Evolutionary conservation across 139 green algal genomes (phyloP).

Genomic region (Chlorella sp.): DNA sequence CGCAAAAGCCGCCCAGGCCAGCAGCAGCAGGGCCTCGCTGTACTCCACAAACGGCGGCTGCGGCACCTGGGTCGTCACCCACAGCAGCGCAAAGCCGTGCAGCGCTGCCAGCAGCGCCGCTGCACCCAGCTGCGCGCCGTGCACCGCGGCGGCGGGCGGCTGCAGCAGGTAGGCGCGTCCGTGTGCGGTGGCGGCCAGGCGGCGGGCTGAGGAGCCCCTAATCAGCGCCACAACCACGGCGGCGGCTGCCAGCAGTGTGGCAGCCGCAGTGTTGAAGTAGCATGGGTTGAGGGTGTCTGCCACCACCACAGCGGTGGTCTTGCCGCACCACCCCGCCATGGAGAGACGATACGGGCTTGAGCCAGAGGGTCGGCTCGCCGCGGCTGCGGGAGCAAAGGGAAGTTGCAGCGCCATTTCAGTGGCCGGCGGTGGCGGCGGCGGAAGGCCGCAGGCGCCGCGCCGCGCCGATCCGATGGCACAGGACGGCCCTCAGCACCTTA

Average conservation of each 20-base stretch:
- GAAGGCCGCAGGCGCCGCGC: no score
- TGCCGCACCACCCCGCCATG: slow-evolving; percentile 24
- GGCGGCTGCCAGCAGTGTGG: not conserved
- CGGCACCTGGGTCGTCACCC: not conserved
- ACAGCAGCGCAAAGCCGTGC: slow-evolving; percentile 34
- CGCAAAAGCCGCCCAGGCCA: slow-evolving; percentile 9
- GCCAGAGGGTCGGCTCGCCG: no score
- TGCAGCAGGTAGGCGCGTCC: slow-evolving; percentile 3
- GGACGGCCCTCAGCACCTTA: no score
- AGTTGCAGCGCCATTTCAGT: no score
- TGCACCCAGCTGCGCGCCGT: not conserved
- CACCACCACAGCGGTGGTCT: not conserved
- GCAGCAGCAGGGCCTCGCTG: slow-evolving; percentile 33
- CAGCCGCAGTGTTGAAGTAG: slow-evolving; percentile 24
- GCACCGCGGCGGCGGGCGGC: not conserved
- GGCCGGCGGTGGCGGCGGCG: no score
- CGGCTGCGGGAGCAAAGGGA: no score
- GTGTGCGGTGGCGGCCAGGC: not conserved
- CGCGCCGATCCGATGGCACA: no score
- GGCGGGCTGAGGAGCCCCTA: not conserved
- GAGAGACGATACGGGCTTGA: not conserved
- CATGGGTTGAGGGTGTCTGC: slow-evolving; percentile 26
- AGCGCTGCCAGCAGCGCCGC: not conserved
- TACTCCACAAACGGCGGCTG: slow-evolving; percentile 11
- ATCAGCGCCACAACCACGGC: not conserved